phyloP scores from a whole-genome alignment of 208 protist species.

The Acanthamoeba culbertsoni region DNA sequence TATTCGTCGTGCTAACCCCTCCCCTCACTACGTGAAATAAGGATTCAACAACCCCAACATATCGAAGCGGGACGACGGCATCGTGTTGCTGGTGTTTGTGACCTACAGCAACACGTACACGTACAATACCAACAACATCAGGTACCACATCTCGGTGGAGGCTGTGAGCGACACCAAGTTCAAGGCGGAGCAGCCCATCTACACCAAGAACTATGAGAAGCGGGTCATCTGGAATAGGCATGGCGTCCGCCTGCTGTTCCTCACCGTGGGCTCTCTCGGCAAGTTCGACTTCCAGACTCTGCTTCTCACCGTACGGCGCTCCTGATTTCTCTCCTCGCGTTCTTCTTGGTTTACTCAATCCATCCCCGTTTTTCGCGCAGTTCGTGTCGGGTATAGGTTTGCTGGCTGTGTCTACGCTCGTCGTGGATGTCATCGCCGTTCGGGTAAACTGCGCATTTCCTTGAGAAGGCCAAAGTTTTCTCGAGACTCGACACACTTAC shows the following conservation, averaged over 20 bases:
- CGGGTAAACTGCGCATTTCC: not conserved
- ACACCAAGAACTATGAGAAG: constrained; percentile 54
- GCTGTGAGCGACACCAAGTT: constrained; percentile 51
- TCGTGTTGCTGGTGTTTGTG: constrained; percentile 56
- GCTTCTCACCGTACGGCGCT: constrained; percentile 5
- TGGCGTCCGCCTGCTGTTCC: constrained; percentile 1
- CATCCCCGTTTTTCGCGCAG: not conserved
- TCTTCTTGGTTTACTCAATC: not conserved
- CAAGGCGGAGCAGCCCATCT: constrained; percentile 47
- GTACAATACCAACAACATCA: constrained; percentile 38
- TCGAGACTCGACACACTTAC: too few relatives aligned
- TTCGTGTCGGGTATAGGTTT: constrained; percentile 57
- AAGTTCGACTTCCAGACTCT: constrained; percentile 61
- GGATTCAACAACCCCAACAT: not conserved
- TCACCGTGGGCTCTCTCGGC: constrained; percentile 6
- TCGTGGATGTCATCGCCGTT: constrained; percentile 33
- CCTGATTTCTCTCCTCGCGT: not conserved
- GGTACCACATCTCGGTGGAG: constrained; percentile 12
- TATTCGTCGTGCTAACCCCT: too few relatives aligned
- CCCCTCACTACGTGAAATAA: not conserved
- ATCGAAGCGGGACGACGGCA: constrained; percentile 40
- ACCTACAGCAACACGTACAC: constrained; percentile 62
- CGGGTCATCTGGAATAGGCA: constrained; percentile 54
- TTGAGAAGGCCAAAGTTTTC: not conserved
- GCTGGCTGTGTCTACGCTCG: constrained; percentile 3